phyloP scores from a whole-genome alignment of 768 basidiomycete species.

The Amanita pallidorosea region DNA sequence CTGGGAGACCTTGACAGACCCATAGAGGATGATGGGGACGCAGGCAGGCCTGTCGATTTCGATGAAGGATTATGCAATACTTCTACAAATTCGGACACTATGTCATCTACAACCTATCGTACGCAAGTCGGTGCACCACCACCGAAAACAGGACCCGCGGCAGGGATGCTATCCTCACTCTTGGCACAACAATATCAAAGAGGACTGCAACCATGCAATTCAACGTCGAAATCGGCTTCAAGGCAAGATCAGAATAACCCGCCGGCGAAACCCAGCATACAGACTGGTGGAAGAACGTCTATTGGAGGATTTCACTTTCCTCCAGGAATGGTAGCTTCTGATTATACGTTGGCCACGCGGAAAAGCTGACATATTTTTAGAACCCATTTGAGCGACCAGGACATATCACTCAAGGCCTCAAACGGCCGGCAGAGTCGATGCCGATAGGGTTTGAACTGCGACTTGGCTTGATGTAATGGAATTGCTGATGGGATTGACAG shows the following conservation, averaged over 20 bases:
- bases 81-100: not conserved
- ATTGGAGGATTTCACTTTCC: constrained; percentile 42
- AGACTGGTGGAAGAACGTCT: constrained; percentile 13
- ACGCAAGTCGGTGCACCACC: not conserved
- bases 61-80: constrained; percentile 25
- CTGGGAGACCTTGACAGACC: constrained; percentile 34
- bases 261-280: constrained; percentile 2
- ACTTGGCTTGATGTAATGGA: not conserved
- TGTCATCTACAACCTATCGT: not conserved
- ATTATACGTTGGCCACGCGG: not conserved
- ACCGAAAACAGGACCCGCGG: constrained; percentile 7
- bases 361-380: constrained; percentile 3
- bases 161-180: not conserved
- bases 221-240: not conserved
- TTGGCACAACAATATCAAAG: not conserved
- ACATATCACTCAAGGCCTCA: constrained; percentile 14
- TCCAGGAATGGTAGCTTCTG: constrained; percentile 26
- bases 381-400: constrained; percentile 7
- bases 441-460: constrained; percentile 6
- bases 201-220: not conserved
- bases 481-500: constrained; percentile 8
- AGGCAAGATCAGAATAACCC: not conserved
- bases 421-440: constrained; percentile 22
- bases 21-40: constrained; percentile 25
- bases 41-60: constrained; percentile 31